Evolutionary conservation across 2,329 filamentous ascomycete species (phyloP).

Genomic region (Diplodia seriata): DNA sequence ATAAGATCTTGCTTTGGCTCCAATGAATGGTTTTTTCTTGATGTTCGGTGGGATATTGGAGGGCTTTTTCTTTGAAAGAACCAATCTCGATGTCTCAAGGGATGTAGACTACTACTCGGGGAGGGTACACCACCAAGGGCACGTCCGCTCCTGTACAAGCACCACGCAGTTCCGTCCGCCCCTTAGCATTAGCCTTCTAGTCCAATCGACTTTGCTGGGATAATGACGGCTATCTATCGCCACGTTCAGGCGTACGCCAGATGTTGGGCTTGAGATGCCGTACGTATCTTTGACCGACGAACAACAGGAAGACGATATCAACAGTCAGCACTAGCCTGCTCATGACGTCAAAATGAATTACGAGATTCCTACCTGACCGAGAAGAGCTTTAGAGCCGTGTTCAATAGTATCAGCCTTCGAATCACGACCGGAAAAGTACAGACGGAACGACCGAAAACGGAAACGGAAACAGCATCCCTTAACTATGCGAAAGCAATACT

Average conservation of each 20-base stretch:
- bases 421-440: not conserved
- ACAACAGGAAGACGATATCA: not conserved
- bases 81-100: not conserved
- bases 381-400: not conserved
- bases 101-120: not conserved
- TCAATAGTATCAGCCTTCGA: not conserved
- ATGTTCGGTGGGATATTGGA: not conserved
- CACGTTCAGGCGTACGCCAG: not conserved
- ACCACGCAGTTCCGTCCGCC: not conserved
- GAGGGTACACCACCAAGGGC: not conserved
- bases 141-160: not conserved
- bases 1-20: not conserved
- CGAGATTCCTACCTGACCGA: not conserved
- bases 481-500: not conserved
- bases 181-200: not conserved
- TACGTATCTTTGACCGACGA: not conserved
- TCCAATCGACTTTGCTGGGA: not conserved
- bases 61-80: not conserved
- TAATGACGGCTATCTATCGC: not conserved
- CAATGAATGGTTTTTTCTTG: not conserved
- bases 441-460: not conserved
- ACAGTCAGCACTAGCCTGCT: not conserved
- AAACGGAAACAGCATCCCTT: slow-evolving; percentile 1
- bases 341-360: not conserved
- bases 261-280: not conserved